Evolutionary conservation across 2,329 filamentous ascomycete species (phyloP), one percentile per base, ranked within the genome.

Genomic region (Penicillium sp.): DNA sequence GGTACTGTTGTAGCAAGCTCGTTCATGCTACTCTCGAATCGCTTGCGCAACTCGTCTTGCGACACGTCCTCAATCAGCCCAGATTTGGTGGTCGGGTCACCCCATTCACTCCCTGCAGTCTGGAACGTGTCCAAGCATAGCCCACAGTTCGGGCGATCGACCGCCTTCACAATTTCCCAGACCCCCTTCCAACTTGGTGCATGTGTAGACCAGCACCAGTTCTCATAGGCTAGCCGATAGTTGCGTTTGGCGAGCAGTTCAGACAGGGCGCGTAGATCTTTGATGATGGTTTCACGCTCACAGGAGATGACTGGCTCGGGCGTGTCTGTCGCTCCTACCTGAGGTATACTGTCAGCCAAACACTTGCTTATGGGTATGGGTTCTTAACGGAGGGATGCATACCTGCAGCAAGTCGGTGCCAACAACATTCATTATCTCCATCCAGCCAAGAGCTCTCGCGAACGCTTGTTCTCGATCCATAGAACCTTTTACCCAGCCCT

Each of bases 61-160:
- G 73, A 70, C 0, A 76, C 68, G 14, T 76, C 72, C 54, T 87
- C 83, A 1, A 86, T 71, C 2, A 85, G 63, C 0, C 89, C 88
- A 0, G 83, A 85, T 1, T 70, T 50, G 0, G 86, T 89, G 0
- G 83, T 86, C 0, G 89, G 89, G 61, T 92, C 88, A 0, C 78
- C 89, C 81, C 84, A 92, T 67, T 92, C 88, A 1, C 86, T 83
- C 0, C 88, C 89, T 0, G 84, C 86, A 2, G 83, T 87, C 67
- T 92, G 88, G 73, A 92, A 92, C 0, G 88, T 92, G 62, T 93
- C 89, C 1, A 93, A 80, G 61, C 89, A 92, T 0, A 92, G 75
- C 0, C 89, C 89, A 10, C 91, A 77, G 57, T 92, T 92, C 0
- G 79, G 77, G 2, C 85, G 73, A 60, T 89, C 75, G 2, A 86